Evolutionary conservation across 2,329 filamentous ascomycete genomes (phyloP).

Genomic region (Aspergillus texensis): DNA sequence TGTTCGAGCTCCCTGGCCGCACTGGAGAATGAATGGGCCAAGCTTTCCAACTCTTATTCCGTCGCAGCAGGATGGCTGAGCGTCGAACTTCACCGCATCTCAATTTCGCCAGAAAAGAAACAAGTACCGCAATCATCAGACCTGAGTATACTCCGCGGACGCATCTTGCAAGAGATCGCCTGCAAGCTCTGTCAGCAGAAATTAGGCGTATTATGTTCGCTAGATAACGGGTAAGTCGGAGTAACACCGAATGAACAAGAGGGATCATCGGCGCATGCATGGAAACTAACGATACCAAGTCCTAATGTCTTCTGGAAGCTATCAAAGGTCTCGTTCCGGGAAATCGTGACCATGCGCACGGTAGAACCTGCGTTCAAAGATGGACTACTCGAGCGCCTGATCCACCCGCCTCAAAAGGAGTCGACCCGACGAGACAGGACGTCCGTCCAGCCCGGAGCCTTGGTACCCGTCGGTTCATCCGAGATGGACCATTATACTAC

Average conservation of each 20-base stretch:
- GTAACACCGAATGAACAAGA: not conserved
- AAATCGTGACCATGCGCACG: slow-evolving; percentile 44
- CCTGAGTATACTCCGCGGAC: slow-evolving; percentile 36
- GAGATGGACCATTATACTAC: slow-evolving; percentile 22
- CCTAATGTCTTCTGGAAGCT: slow-evolving; percentile 45
- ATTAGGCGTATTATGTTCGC: slow-evolving; percentile 36
- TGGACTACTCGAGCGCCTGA: slow-evolving; percentile 34
- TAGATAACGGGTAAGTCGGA: slow-evolving; percentile 40
- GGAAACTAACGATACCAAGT: slow-evolving; percentile 23
- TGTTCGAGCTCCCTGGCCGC: slow-evolving; percentile 45
- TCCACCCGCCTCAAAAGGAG: slow-evolving; percentile 28
- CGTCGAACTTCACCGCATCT: slow-evolving; percentile 41
- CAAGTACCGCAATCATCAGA: slow-evolving; percentile 41
- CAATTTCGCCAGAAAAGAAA: slow-evolving; percentile 39
- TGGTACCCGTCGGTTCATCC: slow-evolving; percentile 25
- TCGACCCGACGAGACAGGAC: slow-evolving; percentile 21
- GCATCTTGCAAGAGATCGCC: slow-evolving; percentile 39
- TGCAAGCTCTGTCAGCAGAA: slow-evolving; percentile 45
- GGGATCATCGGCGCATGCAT: not conserved
- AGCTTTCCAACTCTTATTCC: slow-evolving; percentile 41
- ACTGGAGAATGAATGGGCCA: slow-evolving; percentile 46
- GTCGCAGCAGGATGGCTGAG: slow-evolving; percentile 42
- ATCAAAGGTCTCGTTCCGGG: slow-evolving; percentile 41
- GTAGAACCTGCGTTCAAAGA: slow-evolving; percentile 39
- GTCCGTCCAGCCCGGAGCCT: slow-evolving; percentile 24